phyloP scores from a whole-genome alignment of 768 basidiomycete genomes.

The Naganishia randhawae region DNA sequence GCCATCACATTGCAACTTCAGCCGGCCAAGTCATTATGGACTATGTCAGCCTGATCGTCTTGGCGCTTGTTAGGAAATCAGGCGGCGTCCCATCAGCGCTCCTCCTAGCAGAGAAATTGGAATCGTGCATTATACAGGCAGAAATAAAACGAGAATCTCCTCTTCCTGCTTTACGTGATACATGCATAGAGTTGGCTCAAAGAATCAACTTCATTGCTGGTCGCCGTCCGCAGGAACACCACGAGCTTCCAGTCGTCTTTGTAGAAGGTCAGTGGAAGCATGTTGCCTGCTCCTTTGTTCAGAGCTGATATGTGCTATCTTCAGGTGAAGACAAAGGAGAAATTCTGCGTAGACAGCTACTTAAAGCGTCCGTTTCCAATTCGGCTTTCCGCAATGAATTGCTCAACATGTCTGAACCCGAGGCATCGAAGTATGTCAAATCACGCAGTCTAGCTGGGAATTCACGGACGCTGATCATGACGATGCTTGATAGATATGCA shows the following conservation, averaged over 20 bases:
- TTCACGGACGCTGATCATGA: not conserved
- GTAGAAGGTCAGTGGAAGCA: slow-evolving; percentile 16
- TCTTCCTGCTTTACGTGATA: not conserved
- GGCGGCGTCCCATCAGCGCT: not conserved
- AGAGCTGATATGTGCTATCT: slow-evolving; percentile 5
- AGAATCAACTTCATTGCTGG: slow-evolving; percentile 11
- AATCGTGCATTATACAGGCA: slow-evolving; percentile 10
- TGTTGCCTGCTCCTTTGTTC: slow-evolving; percentile 10
- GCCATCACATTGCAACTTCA: slow-evolving; percentile 58
- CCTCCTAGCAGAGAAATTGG: slow-evolving; percentile 6
- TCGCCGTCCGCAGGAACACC: not conserved
- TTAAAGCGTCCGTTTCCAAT: slow-evolving; percentile 8
- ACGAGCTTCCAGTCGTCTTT: not conserved
- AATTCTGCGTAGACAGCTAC: slow-evolving; percentile 17
- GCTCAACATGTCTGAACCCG: not conserved
- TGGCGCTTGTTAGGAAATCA: slow-evolving; percentile 50
- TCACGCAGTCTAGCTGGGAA: not conserved
- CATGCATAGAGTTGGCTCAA: not conserved
- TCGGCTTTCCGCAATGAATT: slow-evolving; percentile 4
- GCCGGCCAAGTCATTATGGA: slow-evolving; percentile 63
- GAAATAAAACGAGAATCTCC: slow-evolving; percentile 21
- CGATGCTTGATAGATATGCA: not conserved
- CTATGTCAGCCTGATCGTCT: slow-evolving; percentile 63
- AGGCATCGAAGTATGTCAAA: slow-evolving; percentile 1
- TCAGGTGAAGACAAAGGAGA: slow-evolving; percentile 26